A percentile compares a stretch with the other conserved stretches of the same genome.
These are phyloP conservation scores for Candida verbasci DNA, from an alignment of 805 yeast genomes.

Conservation along the genomic window DNA sequence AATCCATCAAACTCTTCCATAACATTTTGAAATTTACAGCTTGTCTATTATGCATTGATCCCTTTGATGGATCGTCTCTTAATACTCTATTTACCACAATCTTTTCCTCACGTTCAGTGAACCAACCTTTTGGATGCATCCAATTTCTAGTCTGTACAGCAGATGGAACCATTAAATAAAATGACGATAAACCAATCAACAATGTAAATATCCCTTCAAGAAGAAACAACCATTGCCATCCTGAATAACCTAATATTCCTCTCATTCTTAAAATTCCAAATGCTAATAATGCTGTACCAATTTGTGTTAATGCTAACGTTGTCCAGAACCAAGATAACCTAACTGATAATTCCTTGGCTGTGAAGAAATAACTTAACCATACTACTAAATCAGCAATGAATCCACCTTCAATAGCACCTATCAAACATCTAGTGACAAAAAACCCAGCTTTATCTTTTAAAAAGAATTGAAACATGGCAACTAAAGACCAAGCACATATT, in stretches of 20 bases:
- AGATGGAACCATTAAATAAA: constrained; percentile 48
- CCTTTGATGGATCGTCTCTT: constrained; percentile 59
- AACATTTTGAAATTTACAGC: constrained; percentile 43
- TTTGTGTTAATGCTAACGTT: constrained; percentile 18
- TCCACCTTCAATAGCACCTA: constrained; percentile 65
- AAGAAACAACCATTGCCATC: constrained; percentile 64
- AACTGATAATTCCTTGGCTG: constrained; percentile 51
- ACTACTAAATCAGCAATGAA: constrained; percentile 61
- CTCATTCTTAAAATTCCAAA: constrained; percentile 51
- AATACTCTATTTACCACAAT: constrained; percentile 55
- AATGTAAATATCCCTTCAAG: constrained; percentile 58
- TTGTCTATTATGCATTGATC: constrained; percentile 61
- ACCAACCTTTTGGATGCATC: constrained; percentile 45
- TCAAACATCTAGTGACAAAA: constrained; percentile 43
- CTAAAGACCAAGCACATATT: constrained; percentile 52
- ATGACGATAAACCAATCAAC: constrained; percentile 42
- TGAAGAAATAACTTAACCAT: constrained; percentile 67
- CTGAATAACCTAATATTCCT: constrained; percentile 39
- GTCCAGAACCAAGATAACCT: constrained; percentile 48
- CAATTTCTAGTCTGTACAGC: constrained; percentile 47
- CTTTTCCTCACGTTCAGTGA: constrained; percentile 49
- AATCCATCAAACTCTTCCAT: constrained; percentile 40
- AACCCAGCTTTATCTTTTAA: constrained; percentile 35
- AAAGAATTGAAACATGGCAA: constrained; percentile 45
- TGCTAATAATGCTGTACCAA: constrained; percentile 33